Evolutionary conservation across 1,284 basidiomycete genomes (phyloP), one percentile per base, ranked within the genome.

Genomic region (Sanghuangporus sanghuang): DNA sequence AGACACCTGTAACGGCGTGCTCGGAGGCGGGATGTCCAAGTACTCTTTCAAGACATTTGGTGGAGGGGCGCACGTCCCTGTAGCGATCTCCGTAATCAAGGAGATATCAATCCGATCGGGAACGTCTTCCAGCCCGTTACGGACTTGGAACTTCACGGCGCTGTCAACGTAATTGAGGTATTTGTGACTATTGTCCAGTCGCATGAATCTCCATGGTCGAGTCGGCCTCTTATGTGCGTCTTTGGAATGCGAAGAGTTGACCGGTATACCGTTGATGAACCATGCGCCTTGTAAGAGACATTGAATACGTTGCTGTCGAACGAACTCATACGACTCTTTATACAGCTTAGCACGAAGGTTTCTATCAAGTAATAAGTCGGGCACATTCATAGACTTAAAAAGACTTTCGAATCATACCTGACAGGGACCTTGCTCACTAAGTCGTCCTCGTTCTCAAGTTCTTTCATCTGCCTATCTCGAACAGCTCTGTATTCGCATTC

Each of bases 321-420:
- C 89, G 70, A 97, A 96, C 71, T 96, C 95, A 70, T 88, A 95
- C 14, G 93, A 95, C 72, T 98, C 96, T 69, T 88, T 91, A 77
- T 93, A 92, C 44, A 98, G 80, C 70, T 93, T 92, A 35, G 89
- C 89, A 46, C 93, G 85, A 61, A 98, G 77, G 73, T 93, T 95
- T 62, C 92, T 93, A 68, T n/a, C 1, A 8, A 68, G 61, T 18
- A 27, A 66, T 42, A 61, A 38, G 35, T 16, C 14, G 7, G 48
- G 48, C 23, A 46, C 18, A 39, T 56, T 57, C 54, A 64, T 39
- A 57, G 44, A 35, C 36, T 6, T 32, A 57, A 55, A 52, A 16
- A 52, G 57, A 23, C 48, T 3, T 12, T 57, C 48, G 44, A 9
- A 73, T n/a, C 87, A 59, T 68, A 93, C 92, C 91, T 81, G 35